These are phyloP conservation scores for Albugo laibachii DNA, from an alignment of 352 stramenopile genomes.

Conservation along the genomic window DNA sequence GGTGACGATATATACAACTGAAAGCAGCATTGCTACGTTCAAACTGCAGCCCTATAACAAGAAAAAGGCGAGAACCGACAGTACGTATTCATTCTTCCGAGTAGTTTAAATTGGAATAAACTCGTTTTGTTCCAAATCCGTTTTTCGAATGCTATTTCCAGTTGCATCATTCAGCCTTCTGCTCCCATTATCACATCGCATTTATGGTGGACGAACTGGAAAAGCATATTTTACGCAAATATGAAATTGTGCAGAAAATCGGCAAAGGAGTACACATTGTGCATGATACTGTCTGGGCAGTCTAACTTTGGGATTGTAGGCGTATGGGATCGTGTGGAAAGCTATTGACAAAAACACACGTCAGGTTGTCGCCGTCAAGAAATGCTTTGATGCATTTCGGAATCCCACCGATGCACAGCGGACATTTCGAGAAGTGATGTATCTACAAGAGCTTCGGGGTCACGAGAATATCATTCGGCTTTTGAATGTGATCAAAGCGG, in stretches of 20 bases:
- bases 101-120: too few relatives aligned
- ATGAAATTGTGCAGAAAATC: slow-evolving; percentile 85
- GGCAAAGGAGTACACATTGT: slow-evolving; percentile 70
- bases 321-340: slow-evolving; percentile 94
- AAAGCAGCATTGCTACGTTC: slow-evolving; percentile 1
- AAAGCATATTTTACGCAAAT: slow-evolving; percentile 85
- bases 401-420: slow-evolving; percentile 89
- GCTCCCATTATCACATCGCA: too few relatives aligned
- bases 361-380: slow-evolving; percentile 88
- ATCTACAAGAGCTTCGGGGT: slow-evolving; percentile 82
- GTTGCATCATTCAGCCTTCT: too few relatives aligned
- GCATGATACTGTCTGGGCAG: neutral
- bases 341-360: slow-evolving; percentile 85
- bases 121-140: too few relatives aligned
- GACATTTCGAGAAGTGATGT: slow-evolving; percentile 93
- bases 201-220: slow-evolving; percentile 85
- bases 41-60: too few relatives aligned
- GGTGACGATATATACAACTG: slow-evolving; percentile 76
- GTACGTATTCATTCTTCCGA: too few relatives aligned
- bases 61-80: too few relatives aligned
- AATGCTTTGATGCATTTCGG: slow-evolving; percentile 93
- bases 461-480: slow-evolving; percentile 91
- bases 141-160: too few relatives aligned
- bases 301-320: slow-evolving; percentile 15
- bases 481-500: slow-evolving; percentile 85